phyloP scores from a whole-genome alignment of 352 stramenopile genomes.

The Discostella stelligera region DNA sequence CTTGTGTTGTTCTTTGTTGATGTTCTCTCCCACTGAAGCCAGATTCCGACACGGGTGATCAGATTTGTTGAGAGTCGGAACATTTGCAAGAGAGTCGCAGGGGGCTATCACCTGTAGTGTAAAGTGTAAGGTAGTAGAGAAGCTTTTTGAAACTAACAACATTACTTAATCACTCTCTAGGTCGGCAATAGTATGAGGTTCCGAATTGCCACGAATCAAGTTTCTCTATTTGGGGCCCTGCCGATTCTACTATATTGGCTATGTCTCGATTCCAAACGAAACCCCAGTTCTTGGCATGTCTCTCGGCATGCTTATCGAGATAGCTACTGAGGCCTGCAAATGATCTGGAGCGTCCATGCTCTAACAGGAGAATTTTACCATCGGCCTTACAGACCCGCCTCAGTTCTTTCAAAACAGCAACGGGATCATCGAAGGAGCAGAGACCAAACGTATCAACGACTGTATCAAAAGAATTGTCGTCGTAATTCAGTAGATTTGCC shows the following conservation, averaged over 20 bases:
- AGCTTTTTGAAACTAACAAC: background rate
- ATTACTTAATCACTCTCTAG: conserved; percentile 26
- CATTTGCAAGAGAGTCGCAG: no score
- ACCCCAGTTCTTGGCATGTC: conserved; percentile 92
- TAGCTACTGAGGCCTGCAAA: conserved; percentile 87
- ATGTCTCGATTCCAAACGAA: conserved; percentile 97
- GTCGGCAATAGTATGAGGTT: conserved; percentile 86
- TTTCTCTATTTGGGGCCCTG: conserved; percentile 87
- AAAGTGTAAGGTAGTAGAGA: no score
- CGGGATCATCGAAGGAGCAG: conserved; percentile 92
- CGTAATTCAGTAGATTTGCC: conserved; percentile 69
- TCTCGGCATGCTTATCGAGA: conserved; percentile 90
- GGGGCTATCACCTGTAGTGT: no score
- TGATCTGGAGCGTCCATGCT: conserved; percentile 90
- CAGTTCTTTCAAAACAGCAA: conserved; percentile 90
- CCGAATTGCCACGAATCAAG: conserved; percentile 92
- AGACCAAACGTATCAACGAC: conserved; percentile 96
- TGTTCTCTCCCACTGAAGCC: no score
- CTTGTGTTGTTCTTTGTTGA: no score
- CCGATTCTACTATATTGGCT: conserved; percentile 84
- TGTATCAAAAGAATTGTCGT: conserved; percentile 88
- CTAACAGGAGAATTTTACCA: conserved; percentile 90
- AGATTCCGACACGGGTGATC: no score
- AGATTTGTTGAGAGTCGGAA: no score
- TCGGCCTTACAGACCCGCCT: conserved; percentile 88